These are phyloP conservation scores for Leccinum fibrillosum DNA, from an alignment of 768 basidiomycete genomes.

Conservation along the genomic window DNA sequence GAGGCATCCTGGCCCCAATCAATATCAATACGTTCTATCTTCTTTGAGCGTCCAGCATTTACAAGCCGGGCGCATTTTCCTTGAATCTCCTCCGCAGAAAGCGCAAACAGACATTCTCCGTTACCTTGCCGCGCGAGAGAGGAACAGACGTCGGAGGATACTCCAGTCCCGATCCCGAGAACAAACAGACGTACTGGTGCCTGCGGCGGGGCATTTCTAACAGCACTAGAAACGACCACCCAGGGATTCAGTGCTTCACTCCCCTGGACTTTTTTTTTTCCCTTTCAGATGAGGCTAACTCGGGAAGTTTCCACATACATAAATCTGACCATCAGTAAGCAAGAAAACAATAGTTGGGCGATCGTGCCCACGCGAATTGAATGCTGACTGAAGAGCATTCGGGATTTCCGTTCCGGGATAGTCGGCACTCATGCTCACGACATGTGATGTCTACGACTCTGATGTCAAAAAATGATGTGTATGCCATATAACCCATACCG, in stretches of 20 bases:
- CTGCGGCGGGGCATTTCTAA: slow-evolving; percentile 26
- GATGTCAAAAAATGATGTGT: slow-evolving; percentile 6
- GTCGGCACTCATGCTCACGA: slow-evolving; percentile 40
- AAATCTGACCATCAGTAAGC: slow-evolving; percentile 55
- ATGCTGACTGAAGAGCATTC: slow-evolving; percentile 37
- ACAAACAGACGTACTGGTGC: slow-evolving; percentile 50
- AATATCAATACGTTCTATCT: slow-evolving; percentile 42
- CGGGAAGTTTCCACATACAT: slow-evolving; percentile 7
- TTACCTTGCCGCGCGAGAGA: slow-evolving; percentile 53
- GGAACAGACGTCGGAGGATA: slow-evolving; percentile 51
- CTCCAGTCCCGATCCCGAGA: slow-evolving; percentile 52
- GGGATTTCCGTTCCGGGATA: slow-evolving; percentile 52
- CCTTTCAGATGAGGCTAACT: background rate
- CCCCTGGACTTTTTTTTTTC: background rate
- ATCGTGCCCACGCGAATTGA: slow-evolving; percentile 31
- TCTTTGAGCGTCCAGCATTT: slow-evolving; percentile 46
- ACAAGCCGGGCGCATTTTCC: slow-evolving; percentile 50
- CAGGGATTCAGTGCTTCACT: slow-evolving; percentile 4
- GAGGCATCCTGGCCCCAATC: slow-evolving; percentile 43
- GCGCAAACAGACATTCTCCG: slow-evolving; percentile 48
- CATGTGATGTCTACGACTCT: slow-evolving; percentile 34
- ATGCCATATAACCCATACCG: slow-evolving; percentile 27
- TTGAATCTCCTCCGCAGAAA: slow-evolving; percentile 42
- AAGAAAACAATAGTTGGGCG: slow-evolving; percentile 51
- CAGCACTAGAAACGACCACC: slow-evolving; percentile 27